These are phyloP conservation scores for Trichomonas vaginalis DNA, from an alignment of 208 protist species.

Conservation along the genomic window DNA sequence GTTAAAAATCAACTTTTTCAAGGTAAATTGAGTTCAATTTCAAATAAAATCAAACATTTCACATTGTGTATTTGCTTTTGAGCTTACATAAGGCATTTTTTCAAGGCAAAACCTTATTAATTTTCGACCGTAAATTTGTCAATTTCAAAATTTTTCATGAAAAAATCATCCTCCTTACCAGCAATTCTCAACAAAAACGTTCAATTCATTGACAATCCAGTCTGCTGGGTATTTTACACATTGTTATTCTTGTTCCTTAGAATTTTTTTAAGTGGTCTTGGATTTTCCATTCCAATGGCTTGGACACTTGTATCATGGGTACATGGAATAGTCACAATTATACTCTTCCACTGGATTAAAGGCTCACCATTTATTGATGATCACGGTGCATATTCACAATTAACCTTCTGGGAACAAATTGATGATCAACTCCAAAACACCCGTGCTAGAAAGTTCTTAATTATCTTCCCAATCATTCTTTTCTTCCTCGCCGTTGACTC, in stretches of 20 bases:
- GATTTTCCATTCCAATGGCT: background rate
- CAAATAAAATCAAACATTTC: too few relatives aligned
- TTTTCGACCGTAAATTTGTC: too few relatives aligned
- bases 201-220: background rate
- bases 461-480: background rate
- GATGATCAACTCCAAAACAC: constrained; percentile 22
- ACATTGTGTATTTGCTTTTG: too few relatives aligned
- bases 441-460: constrained; percentile 23
- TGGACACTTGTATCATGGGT: background rate
- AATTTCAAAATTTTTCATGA: too few relatives aligned
- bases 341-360: constrained; percentile 28
- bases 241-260: background rate
- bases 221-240: background rate
- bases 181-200: constrained; percentile 9
- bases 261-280: background rate
- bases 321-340: background rate
- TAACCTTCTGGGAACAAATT: constrained; percentile 29
- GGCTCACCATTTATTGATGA: constrained; percentile 20
- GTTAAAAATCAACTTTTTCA: too few relatives aligned
- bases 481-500: constrained; percentile 22
- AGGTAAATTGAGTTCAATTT: too few relatives aligned
- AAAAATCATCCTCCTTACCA: background rate
- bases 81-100: too few relatives aligned
- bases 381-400: background rate
- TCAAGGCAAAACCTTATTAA: too few relatives aligned